A percentile compares a stretch with the other conserved stretches of the same genome.
Evolutionary conservation across 192 early-diverging fungal genomes (phyloP).

Genomic region (Chytriomyces hyalinus): DNA sequence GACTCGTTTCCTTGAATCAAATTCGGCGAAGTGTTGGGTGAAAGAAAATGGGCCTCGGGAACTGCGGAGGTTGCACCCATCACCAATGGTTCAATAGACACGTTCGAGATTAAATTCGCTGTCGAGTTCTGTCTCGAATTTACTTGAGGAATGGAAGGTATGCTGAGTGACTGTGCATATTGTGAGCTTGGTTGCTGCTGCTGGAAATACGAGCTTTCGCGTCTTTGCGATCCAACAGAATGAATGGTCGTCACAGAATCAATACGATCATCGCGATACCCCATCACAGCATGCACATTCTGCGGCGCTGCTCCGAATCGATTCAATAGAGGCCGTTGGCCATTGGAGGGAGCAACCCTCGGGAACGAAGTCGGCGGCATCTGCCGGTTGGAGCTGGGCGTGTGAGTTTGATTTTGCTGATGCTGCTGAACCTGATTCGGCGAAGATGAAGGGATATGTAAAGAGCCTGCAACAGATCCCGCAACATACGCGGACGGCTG

Average conservation of each 20-base stretch:
- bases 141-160: too few relatives aligned
- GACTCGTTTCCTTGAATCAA: neutral
- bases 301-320: neutral
- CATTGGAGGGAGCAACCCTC: too few relatives aligned
- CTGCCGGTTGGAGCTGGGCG: too few relatives aligned
- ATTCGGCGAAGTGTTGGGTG: neutral
- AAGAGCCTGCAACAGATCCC: neutral
- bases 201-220: too few relatives aligned
- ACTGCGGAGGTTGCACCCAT: neutral
- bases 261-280: neutral
- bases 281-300: neutral
- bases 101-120: too few relatives aligned
- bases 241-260: neutral
- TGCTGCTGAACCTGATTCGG: neutral
- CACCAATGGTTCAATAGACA: too few relatives aligned
- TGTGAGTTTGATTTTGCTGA: neutral
- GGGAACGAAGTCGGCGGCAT: too few relatives aligned
- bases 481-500: constrained; percentile 6
- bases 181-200: too few relatives aligned
- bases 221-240: neutral
- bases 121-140: too few relatives aligned
- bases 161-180: too few relatives aligned
- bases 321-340: neutral
- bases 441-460: neutral
- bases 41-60: neutral